Percentiles rank a stretch among this genome's conserved stretches.
These are phyloP conservation scores for Hansenula sp. DNA, from an alignment of 1,139 yeast genomes.

Conservation along the genomic window DNA sequence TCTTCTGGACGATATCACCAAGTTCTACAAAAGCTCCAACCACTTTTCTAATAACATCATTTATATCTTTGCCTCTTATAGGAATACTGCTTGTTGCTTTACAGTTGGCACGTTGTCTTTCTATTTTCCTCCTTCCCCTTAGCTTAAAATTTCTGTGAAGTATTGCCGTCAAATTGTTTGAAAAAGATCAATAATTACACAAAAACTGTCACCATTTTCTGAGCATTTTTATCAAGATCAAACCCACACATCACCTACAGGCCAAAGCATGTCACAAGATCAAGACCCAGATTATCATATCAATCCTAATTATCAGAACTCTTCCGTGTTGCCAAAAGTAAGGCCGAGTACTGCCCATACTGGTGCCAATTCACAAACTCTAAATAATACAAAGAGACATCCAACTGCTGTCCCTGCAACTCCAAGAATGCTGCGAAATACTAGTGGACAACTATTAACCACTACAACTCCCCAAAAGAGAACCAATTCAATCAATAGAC, in stretches of 20 bases:
- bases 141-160: no score
- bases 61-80: no score
- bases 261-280: conserved; percentile 2
- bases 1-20: no score
- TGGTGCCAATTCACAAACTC: not conserved
- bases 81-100: no score
- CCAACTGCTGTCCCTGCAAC: conserved; percentile 60
- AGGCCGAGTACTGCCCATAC: conserved; percentile 13
- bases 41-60: no score
- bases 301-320: conserved; percentile 19
- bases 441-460: conserved; percentile 19
- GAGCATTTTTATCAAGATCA: not conserved
- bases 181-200: not conserved
- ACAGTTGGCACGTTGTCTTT: no score
- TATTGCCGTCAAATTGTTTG: no score
- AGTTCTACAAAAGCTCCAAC: no score
- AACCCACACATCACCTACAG: not conserved
- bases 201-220: not conserved
- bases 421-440: conserved; percentile 70
- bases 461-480: conserved; percentile 34
- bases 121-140: no score
- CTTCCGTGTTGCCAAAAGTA: conserved; percentile 19
- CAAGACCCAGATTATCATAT: conserved; percentile 24
- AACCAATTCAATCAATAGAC: conserved; percentile 16
- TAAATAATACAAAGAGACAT: conserved; percentile 6